phyloP scores from a whole-genome alignment of 208 protist species.

The Zelonia costaricensis region DNA sequence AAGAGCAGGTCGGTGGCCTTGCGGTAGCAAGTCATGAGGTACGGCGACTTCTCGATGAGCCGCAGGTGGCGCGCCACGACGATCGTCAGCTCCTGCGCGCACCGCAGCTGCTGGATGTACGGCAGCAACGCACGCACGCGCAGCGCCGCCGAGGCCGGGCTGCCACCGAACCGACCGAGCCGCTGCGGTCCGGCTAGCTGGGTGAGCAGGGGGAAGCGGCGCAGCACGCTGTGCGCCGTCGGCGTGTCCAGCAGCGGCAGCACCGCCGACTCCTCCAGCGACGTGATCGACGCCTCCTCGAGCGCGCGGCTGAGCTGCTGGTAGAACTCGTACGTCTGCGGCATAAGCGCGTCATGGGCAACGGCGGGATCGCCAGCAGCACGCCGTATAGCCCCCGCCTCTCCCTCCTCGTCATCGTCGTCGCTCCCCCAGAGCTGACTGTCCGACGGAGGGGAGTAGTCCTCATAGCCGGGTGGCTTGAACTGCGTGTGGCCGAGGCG shows the following conservation, averaged over 20 bases:
- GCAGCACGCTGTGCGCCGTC: constrained; percentile 29
- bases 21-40: constrained; percentile 60
- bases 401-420: not conserved
- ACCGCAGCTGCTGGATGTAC: constrained; percentile 73
- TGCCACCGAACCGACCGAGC: not conserved
- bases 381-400: constrained; percentile 4
- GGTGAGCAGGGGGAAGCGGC: constrained; percentile 30
- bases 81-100: constrained; percentile 66
- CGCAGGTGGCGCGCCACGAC: constrained; percentile 61
- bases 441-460: constrained; percentile 57
- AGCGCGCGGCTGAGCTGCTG: constrained; percentile 62
- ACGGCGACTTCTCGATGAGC: constrained; percentile 64
- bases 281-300: constrained; percentile 40
- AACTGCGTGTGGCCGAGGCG: constrained; percentile 83
- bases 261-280: constrained; percentile 28
- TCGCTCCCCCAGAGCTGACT: constrained; percentile 26
- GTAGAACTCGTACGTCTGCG: constrained; percentile 80
- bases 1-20: constrained; percentile 69
- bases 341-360: not conserved
- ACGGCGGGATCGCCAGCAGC: constrained; percentile 4
- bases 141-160: not conserved
- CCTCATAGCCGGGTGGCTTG: constrained; percentile 65
- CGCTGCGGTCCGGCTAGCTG: constrained; percentile 1
- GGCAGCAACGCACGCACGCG: constrained; percentile 29
- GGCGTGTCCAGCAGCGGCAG: constrained; percentile 27